phyloP scores from a whole-genome alignment of 352 stramenopile genomes.

The Thalassiosira livingstoniorum region DNA sequence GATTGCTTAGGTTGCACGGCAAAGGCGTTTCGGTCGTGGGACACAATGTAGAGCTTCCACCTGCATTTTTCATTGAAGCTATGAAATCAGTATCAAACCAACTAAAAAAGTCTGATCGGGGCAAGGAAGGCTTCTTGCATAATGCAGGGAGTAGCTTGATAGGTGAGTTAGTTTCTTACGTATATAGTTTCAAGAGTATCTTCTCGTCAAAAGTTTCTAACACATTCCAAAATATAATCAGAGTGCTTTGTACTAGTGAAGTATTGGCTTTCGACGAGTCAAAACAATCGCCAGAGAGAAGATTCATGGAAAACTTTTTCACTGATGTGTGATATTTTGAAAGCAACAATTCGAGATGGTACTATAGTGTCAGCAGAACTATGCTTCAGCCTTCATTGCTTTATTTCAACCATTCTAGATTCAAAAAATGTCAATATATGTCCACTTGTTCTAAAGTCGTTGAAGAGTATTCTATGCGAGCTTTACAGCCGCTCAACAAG shows the following conservation, averaged over 20 bases:
- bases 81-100: conserved; percentile 68
- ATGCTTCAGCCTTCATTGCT: conserved; percentile 68
- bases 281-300: conserved; percentile 53
- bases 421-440: conserved; percentile 47
- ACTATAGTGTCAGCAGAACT: conserved; percentile 58
- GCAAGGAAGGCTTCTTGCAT: conserved; percentile 44
- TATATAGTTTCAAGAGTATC: no score
- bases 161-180: no score
- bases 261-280: conserved; percentile 63
- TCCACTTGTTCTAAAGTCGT: conserved; percentile 42
- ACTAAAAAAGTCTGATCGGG: conserved; percentile 37
- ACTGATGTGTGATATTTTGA: conserved; percentile 66
- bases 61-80: conserved; percentile 60
- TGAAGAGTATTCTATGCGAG: conserved; percentile 38
- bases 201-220: no score
- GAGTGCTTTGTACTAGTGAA: conserved; percentile 70
- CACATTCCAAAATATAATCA: no score
- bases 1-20: conserved; percentile 59
- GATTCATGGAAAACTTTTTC: conserved; percentile 55
- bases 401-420: conserved; percentile 66
- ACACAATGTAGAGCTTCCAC: conserved; percentile 37
- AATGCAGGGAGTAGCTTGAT: conserved; percentile 68
- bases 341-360: conserved; percentile 46
- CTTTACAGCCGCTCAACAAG: conserved; percentile 50
- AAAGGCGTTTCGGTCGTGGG: conserved; percentile 57